Evolutionary conservation across 139 green algal genomes (phyloP).

Genomic region (Chlorella sp.): DNA sequence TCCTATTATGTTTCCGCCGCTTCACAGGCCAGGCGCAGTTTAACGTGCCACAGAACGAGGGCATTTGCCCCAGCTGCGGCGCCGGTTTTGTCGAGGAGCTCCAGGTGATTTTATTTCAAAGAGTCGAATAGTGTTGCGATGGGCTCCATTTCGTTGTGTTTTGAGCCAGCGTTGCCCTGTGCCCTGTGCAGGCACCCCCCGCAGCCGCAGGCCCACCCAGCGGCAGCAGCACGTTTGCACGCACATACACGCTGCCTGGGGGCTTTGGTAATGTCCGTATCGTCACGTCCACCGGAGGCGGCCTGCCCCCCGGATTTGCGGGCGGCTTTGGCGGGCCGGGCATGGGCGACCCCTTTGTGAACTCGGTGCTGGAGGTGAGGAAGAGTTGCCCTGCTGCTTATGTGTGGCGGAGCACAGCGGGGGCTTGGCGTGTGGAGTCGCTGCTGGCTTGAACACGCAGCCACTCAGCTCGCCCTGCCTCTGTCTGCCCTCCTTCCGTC

Average conservation of each 20-base stretch:
- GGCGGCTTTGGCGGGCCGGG: not conserved
- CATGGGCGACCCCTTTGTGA: not conserved
- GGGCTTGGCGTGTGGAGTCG: too few relatives aligned
- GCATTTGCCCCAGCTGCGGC: constrained; percentile 19
- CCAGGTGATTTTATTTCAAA: too few relatives aligned
- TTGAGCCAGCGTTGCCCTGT: too few relatives aligned
- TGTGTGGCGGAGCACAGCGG: too few relatives aligned
- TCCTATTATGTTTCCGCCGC: too few relatives aligned
- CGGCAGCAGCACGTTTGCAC: not conserved
- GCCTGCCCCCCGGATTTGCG: not conserved
- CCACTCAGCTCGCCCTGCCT: too few relatives aligned
- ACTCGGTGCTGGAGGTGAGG: not conserved
- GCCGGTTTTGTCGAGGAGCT: constrained; percentile 40
- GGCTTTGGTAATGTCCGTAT: not conserved
- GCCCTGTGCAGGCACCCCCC: not conserved
- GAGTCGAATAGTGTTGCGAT: too few relatives aligned
- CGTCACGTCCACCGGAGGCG: not conserved
- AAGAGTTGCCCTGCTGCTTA: too few relatives aligned
- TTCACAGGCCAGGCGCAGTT: not conserved
- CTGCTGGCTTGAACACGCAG: too few relatives aligned
- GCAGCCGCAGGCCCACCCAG: not conserved
- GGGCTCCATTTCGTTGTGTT: too few relatives aligned
- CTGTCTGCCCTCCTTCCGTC: too few relatives aligned
- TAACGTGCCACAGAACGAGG: not conserved
- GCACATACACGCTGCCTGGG: constrained; percentile 12